These are phyloP conservation scores for Entonaema liquescens DNA, from an alignment of 495 filamentous ascomycete species.

Conservation along the genomic window DNA sequence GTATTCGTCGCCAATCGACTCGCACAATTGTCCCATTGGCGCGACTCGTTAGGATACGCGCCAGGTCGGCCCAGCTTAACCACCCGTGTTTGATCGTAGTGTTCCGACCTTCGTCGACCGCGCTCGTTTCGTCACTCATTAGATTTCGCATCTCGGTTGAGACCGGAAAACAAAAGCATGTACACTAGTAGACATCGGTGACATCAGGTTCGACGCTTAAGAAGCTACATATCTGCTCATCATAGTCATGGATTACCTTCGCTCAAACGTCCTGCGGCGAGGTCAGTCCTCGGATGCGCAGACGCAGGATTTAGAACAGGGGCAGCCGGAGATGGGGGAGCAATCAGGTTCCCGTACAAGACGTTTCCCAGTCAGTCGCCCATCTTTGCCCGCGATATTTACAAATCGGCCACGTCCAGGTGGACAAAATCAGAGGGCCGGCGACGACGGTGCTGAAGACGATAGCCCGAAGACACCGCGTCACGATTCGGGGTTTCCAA, in stretches of 20 bases:
- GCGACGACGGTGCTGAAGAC: constrained; percentile 38
- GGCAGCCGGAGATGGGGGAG: constrained; percentile 45
- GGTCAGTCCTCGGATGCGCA: constrained; percentile 23
- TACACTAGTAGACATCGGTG: constrained; percentile 23
- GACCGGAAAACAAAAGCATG: constrained; percentile 26
- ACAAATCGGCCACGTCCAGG: constrained; percentile 41
- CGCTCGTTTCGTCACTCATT: neutral
- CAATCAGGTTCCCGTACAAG: constrained; percentile 19
- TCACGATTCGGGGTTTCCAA: constrained; percentile 46
- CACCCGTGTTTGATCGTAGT: constrained; percentile 16
- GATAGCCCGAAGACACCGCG: constrained; percentile 56
- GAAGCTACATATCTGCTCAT: constrained; percentile 13
- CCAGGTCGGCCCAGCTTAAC: constrained; percentile 14
- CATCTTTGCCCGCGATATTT: constrained; percentile 47
- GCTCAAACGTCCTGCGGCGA: constrained; percentile 28
- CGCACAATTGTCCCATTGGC: neutral
- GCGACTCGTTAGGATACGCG: constrained; percentile 16
- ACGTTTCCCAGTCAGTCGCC: constrained; percentile 38
- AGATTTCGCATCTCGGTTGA: neutral
- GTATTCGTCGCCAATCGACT: constrained; percentile 18
- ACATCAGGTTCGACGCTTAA: constrained; percentile 32
- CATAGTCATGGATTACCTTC: constrained; percentile 39
- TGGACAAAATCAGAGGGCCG: constrained; percentile 42
- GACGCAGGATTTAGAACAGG: constrained; percentile 29
- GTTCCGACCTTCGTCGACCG: neutral